Evolutionary conservation across 2,329 filamentous ascomycete species (phyloP).

Genomic region (Aspergillus fructus): DNA sequence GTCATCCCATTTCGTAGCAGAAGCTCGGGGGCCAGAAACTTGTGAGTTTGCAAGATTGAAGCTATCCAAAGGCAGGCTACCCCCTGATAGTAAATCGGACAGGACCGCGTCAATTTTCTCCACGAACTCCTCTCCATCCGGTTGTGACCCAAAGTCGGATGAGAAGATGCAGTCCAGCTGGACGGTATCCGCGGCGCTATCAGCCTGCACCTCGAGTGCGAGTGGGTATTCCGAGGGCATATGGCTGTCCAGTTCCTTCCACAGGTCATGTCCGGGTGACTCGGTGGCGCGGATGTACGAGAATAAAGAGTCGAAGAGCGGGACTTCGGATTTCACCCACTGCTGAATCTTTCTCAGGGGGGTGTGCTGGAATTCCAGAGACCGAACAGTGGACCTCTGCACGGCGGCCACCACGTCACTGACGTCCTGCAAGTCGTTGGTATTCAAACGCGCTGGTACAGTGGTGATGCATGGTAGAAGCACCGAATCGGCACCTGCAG

Average conservation of each 20-base stretch:
- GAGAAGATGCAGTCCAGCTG: slow-evolving; percentile 27
- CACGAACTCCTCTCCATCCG: slow-evolving; percentile 26
- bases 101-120: slow-evolving; percentile 34
- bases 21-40: background rate
- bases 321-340: slow-evolving; percentile 32
- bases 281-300: slow-evolving; percentile 28
- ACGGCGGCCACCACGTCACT: slow-evolving; percentile 23
- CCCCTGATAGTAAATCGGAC: slow-evolving; percentile 25
- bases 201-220: slow-evolving; percentile 35
- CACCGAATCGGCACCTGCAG: slow-evolving; percentile 31
- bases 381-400: slow-evolving; percentile 25
- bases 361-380: slow-evolving; percentile 38
- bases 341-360: slow-evolving; percentile 36
- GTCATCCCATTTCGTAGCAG: slow-evolving; percentile 19
- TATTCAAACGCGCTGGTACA: slow-evolving; percentile 34
- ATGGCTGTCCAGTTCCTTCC: slow-evolving; percentile 32
- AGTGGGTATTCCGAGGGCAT: slow-evolving; percentile 39
- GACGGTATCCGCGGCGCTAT: slow-evolving; percentile 22
- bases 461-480: slow-evolving; percentile 39
- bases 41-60: slow-evolving; percentile 20
- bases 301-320: slow-evolving; percentile 37
- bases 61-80: slow-evolving; percentile 23
- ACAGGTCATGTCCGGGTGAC: slow-evolving; percentile 19
- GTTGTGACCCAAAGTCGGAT: slow-evolving; percentile 22
- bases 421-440: slow-evolving; percentile 20